A percentile compares a stretch with the other conserved stretches of the same genome.
Conservation (phyloP, 208 protist species). For the Blastocrithidia nonstop region DNA sequence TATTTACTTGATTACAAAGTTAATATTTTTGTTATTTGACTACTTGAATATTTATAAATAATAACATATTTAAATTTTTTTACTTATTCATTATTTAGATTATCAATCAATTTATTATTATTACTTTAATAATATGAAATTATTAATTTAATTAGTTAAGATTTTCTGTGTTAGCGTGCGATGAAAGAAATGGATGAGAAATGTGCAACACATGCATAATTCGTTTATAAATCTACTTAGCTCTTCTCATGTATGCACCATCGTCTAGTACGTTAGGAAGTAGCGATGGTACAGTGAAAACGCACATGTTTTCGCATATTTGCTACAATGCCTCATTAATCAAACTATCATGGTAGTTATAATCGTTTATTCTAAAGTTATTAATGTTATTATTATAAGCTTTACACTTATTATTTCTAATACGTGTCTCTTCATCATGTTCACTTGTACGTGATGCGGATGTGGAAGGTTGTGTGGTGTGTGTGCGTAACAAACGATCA, state of each 20-base stretch:
- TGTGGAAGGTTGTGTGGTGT: too few species aligned
- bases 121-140: conserved; percentile 2
- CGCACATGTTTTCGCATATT: conserved; percentile 5
- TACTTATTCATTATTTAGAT: conserved; percentile 1
- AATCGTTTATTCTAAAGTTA: too few species aligned
- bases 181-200: conserved; percentile 1
- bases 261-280: conserved; percentile 37
- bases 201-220: conserved; percentile 5
- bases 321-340: too few species aligned
- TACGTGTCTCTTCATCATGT: too few species aligned
- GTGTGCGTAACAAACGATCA: too few species aligned
- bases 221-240: too few species aligned
- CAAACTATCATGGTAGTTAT: too few species aligned
- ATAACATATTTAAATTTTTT: not conserved
- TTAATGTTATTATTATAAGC: too few species aligned
- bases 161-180: not conserved
- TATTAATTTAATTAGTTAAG: conserved; percentile 3
- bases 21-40: not conserved
- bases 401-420: too few species aligned
- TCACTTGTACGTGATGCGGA: too few species aligned
- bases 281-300: conserved; percentile 42
- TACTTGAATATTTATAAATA: not conserved
- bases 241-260: conserved; percentile 24
- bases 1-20: too few species aligned
- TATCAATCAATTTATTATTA: not conserved